phyloP scores from a whole-genome alignment of 192 early-diverging fungal species.

The Funneliformis geosporum region DNA sequence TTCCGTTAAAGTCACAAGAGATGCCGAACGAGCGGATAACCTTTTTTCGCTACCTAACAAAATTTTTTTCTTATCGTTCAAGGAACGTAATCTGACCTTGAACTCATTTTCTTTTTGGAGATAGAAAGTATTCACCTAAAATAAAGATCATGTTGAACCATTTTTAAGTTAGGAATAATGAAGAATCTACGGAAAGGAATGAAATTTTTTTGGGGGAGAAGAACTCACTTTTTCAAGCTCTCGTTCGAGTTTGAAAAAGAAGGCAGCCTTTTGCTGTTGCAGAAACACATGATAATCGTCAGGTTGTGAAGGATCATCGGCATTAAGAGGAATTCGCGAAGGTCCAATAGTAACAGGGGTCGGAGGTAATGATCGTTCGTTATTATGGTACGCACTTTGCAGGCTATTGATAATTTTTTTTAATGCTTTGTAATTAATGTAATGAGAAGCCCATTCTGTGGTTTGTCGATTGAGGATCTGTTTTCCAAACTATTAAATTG shows the following conservation, averaged over 20 bases:
- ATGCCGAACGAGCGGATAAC: conserved; percentile 52
- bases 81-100: conserved; percentile 82
- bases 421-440: conserved; percentile 96
- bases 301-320: conserved; percentile 41
- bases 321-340: conserved; percentile 40
- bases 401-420: conserved; percentile 94
- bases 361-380: conserved; percentile 19
- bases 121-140: conserved; percentile 92
- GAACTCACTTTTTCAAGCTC: conserved; percentile 90
- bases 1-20: conserved; percentile 78
- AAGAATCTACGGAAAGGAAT: background rate
- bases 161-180: background rate
- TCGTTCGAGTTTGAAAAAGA: conserved; percentile 97
- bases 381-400: conserved; percentile 27
- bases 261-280: conserved; percentile 89
- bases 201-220: background rate
- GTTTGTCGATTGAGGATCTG: conserved; percentile 90
- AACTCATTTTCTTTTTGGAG: conserved; percentile 94
- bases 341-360: conserved; percentile 46
- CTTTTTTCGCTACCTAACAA: conserved; percentile 55
- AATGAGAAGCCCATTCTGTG: conserved; percentile 91
- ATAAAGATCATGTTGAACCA: conserved; percentile 3
- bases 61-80: conserved; percentile 77
- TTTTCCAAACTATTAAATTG: conserved; percentile 87
- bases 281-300: conserved; percentile 58